Evolutionary conservation across 768 basidiomycete species (phyloP).

Genomic region (Podaxis sp.): DNA sequence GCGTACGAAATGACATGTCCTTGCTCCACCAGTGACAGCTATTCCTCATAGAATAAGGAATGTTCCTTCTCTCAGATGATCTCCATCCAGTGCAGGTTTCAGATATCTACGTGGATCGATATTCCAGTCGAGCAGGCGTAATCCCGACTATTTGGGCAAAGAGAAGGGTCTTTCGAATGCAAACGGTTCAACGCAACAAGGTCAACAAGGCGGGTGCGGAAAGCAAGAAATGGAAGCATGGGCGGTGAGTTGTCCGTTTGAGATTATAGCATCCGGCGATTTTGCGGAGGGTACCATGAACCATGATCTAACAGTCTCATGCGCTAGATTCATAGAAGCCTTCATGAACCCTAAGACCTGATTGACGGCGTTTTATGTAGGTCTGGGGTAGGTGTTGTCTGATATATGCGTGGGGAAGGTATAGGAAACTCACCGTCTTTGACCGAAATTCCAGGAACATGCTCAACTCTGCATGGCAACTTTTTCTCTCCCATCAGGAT

Average conservation of each 20-base stretch:
- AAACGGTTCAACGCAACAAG: constrained; percentile 68
- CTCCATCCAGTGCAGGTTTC: neutral
- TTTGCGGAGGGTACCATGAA: neutral
- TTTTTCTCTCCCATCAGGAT: neutral
- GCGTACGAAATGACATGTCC: no score
- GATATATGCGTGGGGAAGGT: neutral
- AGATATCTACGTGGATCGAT: neutral
- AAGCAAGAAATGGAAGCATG: constrained; percentile 75
- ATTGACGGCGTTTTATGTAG: constrained; percentile 66
- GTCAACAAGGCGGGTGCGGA: constrained; percentile 77
- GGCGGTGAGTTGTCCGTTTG: constrained; percentile 50
- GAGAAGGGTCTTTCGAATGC: constrained; percentile 10
- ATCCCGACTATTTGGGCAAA: constrained; percentile 5
- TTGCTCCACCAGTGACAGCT: no score
- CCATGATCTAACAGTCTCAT: neutral
- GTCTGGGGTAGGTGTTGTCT: constrained; percentile 44
- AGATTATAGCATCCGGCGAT: neutral
- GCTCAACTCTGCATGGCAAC: constrained; percentile 56
- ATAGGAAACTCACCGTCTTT: neutral
- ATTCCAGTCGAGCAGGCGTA: neutral
- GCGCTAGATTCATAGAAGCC: constrained; percentile 63
- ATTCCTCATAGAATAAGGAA: no score
- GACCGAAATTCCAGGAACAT: constrained; percentile 45
- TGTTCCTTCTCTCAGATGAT: neutral
- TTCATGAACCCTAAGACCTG: constrained; percentile 72